phyloP scores from a whole-genome alignment of 2,329 filamentous ascomycete species.

The Myriosclerotinia scirpicola region DNA sequence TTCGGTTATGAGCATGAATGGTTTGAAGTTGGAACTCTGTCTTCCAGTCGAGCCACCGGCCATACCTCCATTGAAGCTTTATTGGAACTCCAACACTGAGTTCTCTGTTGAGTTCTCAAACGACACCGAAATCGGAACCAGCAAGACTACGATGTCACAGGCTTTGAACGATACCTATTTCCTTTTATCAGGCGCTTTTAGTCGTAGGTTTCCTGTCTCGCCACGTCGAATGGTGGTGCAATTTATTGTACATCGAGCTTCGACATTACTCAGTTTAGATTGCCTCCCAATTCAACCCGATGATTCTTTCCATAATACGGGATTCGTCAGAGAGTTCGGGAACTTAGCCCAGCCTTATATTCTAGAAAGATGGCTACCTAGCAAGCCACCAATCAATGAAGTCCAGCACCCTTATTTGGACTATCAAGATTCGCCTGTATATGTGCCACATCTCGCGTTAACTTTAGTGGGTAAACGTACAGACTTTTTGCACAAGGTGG shows the following conservation, averaged over 20 bases:
- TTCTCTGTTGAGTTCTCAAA: conserved; percentile 22
- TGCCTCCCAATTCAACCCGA: background rate
- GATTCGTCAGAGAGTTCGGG: conserved; percentile 32
- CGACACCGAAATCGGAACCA: background rate
- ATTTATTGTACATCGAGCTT: conserved; percentile 26
- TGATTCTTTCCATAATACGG: conserved; percentile 12
- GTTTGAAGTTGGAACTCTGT: conserved; percentile 27
- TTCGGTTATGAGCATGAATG: conserved; percentile 20
- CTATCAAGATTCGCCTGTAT: conserved; percentile 45
- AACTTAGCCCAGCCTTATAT: conserved; percentile 37
- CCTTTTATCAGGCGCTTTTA: conserved; percentile 33
- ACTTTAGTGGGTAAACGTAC: conserved; percentile 53
- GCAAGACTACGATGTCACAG: background rate
- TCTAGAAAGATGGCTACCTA: conserved; percentile 45
- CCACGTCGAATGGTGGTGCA: conserved; percentile 27
- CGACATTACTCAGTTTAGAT: background rate
- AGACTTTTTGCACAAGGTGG: conserved; percentile 56
- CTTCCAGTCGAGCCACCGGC: conserved; percentile 31
- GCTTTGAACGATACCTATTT: conserved; percentile 30
- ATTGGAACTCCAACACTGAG: conserved; percentile 37
- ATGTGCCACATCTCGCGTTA: conserved; percentile 53
- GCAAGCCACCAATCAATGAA: conserved; percentile 47
- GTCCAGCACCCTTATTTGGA: conserved; percentile 44
- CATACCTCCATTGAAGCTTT: conserved; percentile 32
- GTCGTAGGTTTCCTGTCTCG: conserved; percentile 30